Percentiles rank a stretch among this genome's conserved stretches.
Evolutionary conservation across 805 yeast genomes (phyloP).

Genomic region (Metschnikowia lachancei): DNA sequence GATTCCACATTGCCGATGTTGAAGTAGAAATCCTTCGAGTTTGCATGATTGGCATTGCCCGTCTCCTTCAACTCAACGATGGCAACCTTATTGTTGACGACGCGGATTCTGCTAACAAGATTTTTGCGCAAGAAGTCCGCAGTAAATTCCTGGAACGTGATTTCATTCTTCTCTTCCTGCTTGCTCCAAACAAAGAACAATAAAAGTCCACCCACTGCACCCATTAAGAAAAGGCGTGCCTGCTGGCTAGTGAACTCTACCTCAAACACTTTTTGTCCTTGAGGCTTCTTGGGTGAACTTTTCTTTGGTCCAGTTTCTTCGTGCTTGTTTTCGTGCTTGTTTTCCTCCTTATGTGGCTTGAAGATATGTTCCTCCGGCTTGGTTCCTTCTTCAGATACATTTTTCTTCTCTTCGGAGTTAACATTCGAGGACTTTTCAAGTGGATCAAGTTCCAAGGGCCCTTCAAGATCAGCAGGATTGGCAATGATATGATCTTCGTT

Average conservation of each 20-base stretch:
- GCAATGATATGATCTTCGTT: conserved; percentile 1
- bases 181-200: conserved; percentile 23
- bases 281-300: neutral
- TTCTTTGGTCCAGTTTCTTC: conserved; percentile 5
- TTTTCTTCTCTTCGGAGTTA: neutral
- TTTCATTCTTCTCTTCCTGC: conserved; percentile 40
- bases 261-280: conserved; percentile 14
- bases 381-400: neutral
- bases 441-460: no score
- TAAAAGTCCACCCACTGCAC: conserved; percentile 30
- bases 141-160: conserved; percentile 92
- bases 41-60: conserved; percentile 47
- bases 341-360: neutral
- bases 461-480: conserved; percentile 3
- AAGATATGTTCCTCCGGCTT: no score
- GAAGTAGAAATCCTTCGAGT: conserved; percentile 43
- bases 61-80: conserved; percentile 63
- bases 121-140: conserved; percentile 72
- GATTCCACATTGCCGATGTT: conserved; percentile 85
- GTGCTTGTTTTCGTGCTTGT: neutral
- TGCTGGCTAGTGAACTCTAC: conserved; percentile 26
- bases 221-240: conserved; percentile 31
- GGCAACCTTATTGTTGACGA: conserved; percentile 75
- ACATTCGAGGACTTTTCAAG: neutral
- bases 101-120: conserved; percentile 67